Percentiles rank a stretch among this genome's conserved stretches.
Conservation (phyloP, 371 early-diverging fungal species). For the Mortierella sp. region DNA sequence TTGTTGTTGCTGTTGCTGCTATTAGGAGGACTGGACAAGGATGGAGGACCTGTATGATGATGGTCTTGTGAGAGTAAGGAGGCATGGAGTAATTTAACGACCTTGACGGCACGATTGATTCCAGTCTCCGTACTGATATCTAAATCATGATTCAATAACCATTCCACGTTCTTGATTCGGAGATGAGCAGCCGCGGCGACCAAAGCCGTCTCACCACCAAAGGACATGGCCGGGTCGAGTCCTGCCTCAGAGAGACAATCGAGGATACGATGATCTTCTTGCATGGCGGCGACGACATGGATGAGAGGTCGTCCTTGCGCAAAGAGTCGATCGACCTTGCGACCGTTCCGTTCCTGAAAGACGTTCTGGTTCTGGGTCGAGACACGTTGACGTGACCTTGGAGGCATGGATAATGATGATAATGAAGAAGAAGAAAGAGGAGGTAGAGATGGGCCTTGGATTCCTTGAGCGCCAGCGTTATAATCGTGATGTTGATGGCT, state of each 20-base stretch:
- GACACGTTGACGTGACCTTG: background rate
- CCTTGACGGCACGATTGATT: slow-evolving; percentile 27
- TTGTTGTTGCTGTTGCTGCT: slow-evolving; percentile 14
- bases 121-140: slow-evolving; percentile 32
- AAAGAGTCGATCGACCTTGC: slow-evolving; percentile 8
- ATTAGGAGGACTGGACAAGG: background rate
- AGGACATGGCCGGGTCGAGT: slow-evolving; percentile 40
- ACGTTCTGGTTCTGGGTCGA: background rate
- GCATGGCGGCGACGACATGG: slow-evolving; percentile 54
- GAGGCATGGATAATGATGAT: no score
- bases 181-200: slow-evolving; percentile 45
- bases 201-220: slow-evolving; percentile 39
- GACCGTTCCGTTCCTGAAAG: slow-evolving; percentile 1
- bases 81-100: slow-evolving; percentile 26
- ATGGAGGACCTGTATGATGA: background rate
- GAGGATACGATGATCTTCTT: slow-evolving; percentile 49
- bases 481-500: background rate
- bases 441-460: no score
- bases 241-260: slow-evolving; percentile 51
- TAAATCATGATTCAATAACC: slow-evolving; percentile 51
- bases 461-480: no score
- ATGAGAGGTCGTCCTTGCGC: slow-evolving; percentile 39
- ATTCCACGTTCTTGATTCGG: slow-evolving; percentile 46
- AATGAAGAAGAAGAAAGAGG: no score
- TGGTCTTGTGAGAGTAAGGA: background rate